Evolutionary conservation across 306 rosid genomes (phyloP).

Genomic region (Medicago truncatula): DNA sequence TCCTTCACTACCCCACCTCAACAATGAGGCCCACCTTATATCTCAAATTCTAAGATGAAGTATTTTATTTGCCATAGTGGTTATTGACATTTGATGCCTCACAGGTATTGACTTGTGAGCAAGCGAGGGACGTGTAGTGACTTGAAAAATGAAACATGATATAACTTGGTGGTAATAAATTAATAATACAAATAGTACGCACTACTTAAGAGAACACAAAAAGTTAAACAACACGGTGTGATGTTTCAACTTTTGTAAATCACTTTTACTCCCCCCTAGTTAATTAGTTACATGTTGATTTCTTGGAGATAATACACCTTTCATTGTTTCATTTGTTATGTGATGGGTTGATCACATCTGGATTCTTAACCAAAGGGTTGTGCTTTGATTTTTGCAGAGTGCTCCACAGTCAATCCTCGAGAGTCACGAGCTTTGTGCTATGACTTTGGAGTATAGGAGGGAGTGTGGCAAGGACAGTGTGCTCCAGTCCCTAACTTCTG

Average conservation of each 20-base stretch:
- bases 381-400: conserved; percentile 68
- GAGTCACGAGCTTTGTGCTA: conserved; percentile 80
- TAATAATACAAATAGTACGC: background rate
- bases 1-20: background rate
- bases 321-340: conserved; percentile 21
- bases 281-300: conserved; percentile 10
- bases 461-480: conserved; percentile 98
- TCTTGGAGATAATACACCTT: conserved; percentile 5
- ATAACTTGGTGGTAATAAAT: background rate
- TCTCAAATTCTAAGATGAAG: background rate
- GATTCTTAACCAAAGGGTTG: conserved; percentile 8
- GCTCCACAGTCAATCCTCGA: conserved; percentile 90
- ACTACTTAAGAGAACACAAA: background rate
- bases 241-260: conserved; percentile 5
- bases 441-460: conserved; percentile 95
- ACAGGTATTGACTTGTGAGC: conserved; percentile 11
- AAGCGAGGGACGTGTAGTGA: background rate
- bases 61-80: background rate
- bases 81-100: conserved; percentile 22
- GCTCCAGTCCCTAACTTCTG: conserved; percentile 80
- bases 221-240: conserved; percentile 7
- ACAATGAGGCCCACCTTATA: background rate
- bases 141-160: conserved; percentile 21
- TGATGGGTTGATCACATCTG: conserved; percentile 12
- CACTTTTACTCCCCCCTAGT: background rate